Percentiles rank a stretch among this genome's conserved stretches.
These are phyloP conservation scores for Suillus decipiens DNA, from an alignment of 768 basidiomycete genomes.

Conservation along the genomic window DNA sequence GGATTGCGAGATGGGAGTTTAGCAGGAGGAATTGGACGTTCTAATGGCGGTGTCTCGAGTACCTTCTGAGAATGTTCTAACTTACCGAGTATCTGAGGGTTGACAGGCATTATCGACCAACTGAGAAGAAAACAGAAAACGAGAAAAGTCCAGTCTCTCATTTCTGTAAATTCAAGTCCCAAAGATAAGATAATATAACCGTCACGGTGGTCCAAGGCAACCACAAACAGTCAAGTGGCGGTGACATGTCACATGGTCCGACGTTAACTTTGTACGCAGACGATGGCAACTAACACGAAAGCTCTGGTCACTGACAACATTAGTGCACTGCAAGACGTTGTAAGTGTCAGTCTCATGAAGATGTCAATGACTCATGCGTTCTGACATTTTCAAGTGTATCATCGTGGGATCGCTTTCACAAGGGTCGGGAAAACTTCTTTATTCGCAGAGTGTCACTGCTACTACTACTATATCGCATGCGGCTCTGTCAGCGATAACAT, in stretches of 20 bases:
- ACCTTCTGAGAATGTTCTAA: slow-evolving; percentile 4
- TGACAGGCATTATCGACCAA: not conserved
- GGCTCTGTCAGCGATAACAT: too few species aligned
- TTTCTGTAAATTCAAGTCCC: not conserved
- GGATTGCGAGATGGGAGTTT: slow-evolving; percentile 60
- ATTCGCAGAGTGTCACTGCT: too few species aligned
- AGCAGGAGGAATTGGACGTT: slow-evolving; percentile 18
- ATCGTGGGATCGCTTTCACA: too few species aligned
- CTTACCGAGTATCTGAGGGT: slow-evolving; percentile 2
- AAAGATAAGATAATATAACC: slow-evolving; percentile 2
- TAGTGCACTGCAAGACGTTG: not conserved
- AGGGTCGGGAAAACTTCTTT: too few species aligned
- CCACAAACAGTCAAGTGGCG: not conserved
- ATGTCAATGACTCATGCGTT: too few species aligned
- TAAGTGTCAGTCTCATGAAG: not conserved
- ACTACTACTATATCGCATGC: too few species aligned
- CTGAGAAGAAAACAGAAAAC: not conserved
- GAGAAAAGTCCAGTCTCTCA: not conserved
- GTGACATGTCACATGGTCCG: too few species aligned
- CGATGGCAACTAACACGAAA: not conserved
- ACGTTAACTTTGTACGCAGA: not conserved
- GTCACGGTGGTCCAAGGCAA: not conserved
- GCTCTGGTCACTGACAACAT: not conserved
- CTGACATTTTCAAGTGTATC: too few species aligned
- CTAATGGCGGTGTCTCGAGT: slow-evolving; percentile 2